Conservation (phyloP, 2,329 filamentous ascomycete species). For the Corinectria fuckeliana region DNA sequence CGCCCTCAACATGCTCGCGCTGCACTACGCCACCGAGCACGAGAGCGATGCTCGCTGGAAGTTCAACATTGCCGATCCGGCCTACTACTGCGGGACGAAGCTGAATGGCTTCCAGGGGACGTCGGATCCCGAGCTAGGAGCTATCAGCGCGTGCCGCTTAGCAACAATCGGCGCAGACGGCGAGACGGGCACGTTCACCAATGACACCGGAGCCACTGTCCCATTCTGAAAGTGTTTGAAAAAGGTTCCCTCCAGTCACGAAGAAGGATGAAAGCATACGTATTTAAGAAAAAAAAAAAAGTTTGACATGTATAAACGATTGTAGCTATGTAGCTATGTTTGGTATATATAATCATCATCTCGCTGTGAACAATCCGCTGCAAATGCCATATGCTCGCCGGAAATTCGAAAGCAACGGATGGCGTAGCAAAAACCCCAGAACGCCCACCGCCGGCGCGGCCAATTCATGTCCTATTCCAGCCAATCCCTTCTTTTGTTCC, state of each 20-base stretch:
- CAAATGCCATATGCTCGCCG: constrained; percentile 21
- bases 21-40: constrained; percentile 22
- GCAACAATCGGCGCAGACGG: constrained; percentile 7
- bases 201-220: constrained; percentile 9
- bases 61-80: constrained; percentile 21
- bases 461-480: constrained; percentile 14
- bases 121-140: constrained; percentile 9
- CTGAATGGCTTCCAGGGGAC: constrained; percentile 17
- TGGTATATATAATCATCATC: constrained; percentile 27
- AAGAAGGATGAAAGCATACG: neutral
- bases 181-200: constrained; percentile 14
- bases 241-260: too few relatives aligned
- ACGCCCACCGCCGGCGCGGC: constrained; percentile 28
- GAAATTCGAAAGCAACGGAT: constrained; percentile 24
- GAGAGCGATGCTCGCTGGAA: constrained; percentile 19
- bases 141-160: constrained; percentile 12
- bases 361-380: constrained; percentile 29
- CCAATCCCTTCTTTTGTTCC: constrained; percentile 12
- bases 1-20: constrained; percentile 26
- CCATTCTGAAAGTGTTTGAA: constrained; percentile 6
- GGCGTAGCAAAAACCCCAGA: constrained; percentile 16
- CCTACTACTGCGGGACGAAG: constrained; percentile 10
- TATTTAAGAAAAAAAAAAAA: neutral
- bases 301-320: constrained; percentile 19
- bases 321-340: constrained; percentile 11